These are phyloP conservation scores for Aspergillus sp. DNA, from an alignment of 2,329 filamentous ascomycete species.

Conservation along the genomic window DNA sequence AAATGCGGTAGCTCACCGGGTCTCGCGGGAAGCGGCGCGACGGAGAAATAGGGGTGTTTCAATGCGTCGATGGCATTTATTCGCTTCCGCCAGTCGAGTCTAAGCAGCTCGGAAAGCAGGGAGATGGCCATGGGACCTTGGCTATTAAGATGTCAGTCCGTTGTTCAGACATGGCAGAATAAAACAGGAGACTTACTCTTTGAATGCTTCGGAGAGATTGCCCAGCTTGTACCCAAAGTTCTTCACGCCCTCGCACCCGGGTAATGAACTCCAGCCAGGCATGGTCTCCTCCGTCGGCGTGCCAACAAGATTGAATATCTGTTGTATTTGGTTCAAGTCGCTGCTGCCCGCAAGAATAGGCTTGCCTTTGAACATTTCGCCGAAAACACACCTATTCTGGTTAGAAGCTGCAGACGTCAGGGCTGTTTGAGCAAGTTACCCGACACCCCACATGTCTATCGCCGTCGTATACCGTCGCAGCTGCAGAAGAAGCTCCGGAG, in stretches of 20 bases:
- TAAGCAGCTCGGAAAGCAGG: conserved; percentile 71
- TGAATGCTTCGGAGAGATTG: conserved; percentile 64
- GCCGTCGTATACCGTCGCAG: conserved; percentile 90
- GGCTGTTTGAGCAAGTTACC: conserved; percentile 46
- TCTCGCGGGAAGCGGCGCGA: conserved; percentile 63
- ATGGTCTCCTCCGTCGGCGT: conserved; percentile 82
- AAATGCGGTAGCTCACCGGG: conserved; percentile 85
- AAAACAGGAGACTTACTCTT: conserved; percentile 43
- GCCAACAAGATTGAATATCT: conserved; percentile 89
- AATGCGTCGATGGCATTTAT: conserved; percentile 92
- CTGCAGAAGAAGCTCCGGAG: conserved; percentile 82
- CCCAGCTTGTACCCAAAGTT: conserved; percentile 52
- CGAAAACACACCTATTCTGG: conserved; percentile 74
- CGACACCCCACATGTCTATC: conserved; percentile 97
- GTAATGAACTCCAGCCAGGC: conserved; percentile 79
- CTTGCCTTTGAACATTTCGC: conserved; percentile 90
- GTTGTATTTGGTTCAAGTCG: conserved; percentile 78
- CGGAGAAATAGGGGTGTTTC: conserved; percentile 83
- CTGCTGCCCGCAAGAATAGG: conserved; percentile 86
- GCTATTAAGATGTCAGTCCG: conserved; percentile 30
- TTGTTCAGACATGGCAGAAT: not conserved
- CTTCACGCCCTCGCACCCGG: conserved; percentile 67
- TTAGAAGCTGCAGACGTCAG: conserved; percentile 8
- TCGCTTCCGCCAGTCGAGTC: conserved; percentile 76
- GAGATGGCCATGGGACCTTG: conserved; percentile 64